Base-by-base conservation (phyloP, 1,284 basidiomycete species). In the Singerocomus inundabilis region DNA sequence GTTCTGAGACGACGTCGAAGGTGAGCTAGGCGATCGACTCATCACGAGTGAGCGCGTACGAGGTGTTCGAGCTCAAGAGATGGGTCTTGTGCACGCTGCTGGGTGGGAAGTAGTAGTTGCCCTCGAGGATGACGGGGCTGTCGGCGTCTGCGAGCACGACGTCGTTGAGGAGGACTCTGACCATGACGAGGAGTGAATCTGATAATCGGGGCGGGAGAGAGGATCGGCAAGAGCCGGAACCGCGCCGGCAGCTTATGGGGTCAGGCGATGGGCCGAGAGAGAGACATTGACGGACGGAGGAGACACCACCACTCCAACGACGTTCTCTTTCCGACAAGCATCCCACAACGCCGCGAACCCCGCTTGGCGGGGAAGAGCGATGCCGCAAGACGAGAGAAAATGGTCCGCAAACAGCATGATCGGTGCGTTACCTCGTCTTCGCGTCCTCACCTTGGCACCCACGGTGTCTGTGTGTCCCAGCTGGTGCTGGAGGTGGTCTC, bases 401-500 rank as follows among this genome's bases (percentile, higher is more conserved):
- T 84, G 82, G 81, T 81, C 81, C 64, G 76, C 81, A 62, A 78
- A 85, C 75, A 88, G 85, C 73, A 85, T 89, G 80, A 83, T 89
- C 69, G 82, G 81, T 83, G 59, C 54, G 73, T 11, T 8, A 6
- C 39, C 38, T 36, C 13, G 26, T 28, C 44, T 2, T 8, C 34
- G 7, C 24, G 1, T 9, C 5, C 28, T 15, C 15, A n/a, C 9
- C 24, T 24, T 24, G n/a, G 18, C 38, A n/a, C 21, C 35, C 25
- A 39, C 38, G 24, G 9, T 45, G 30, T 2, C 8, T 6, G 12
- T 7, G 5, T n/a, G n/a, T n/a, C 25, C n/a, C 61, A 89, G 88
- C 88, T 72, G 88, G 88, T 56, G 88, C 89, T 54, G 88, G 88
- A 46, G 85, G 88, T 48, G 96, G 96, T 53, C 79, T 99, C 53